phyloP scores from a whole-genome alignment of 192 early-diverging fungal species.

The Coemansia sp. region DNA sequence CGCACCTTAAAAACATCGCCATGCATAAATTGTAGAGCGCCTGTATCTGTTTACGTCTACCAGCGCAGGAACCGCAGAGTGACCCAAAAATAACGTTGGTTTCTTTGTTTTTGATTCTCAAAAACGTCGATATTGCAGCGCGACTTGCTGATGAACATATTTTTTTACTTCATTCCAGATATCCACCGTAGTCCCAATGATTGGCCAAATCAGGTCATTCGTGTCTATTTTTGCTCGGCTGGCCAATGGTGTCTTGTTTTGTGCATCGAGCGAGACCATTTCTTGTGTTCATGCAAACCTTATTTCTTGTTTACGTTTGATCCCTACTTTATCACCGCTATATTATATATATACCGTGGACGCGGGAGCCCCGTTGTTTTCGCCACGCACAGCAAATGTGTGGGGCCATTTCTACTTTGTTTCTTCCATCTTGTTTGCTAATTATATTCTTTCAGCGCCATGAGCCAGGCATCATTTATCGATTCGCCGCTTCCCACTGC shows the following conservation, averaged over 20 bases:
- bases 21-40: not conserved
- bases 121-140: not conserved
- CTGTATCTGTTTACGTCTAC: too few relatives aligned
- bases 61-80: not conserved
- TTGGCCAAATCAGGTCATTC: not conserved
- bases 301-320: not conserved
- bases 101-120: not conserved
- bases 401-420: not conserved
- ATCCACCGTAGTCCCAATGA: not conserved
- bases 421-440: slow-evolving; percentile 1
- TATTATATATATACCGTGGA: slow-evolving; percentile 4
- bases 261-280: not conserved
- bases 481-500: slow-evolving; percentile 1
- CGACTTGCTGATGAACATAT: not conserved
- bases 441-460: not conserved
- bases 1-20: not conserved
- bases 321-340: not conserved
- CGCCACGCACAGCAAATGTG: too few relatives aligned
- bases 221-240: slow-evolving; percentile 8
- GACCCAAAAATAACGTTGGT: not conserved
- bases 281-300: not conserved
- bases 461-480: not conserved
- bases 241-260: not conserved
- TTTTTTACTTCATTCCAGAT: not conserved
- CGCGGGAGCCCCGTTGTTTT: too few relatives aligned